phyloP scores from a whole-genome alignment of 306 rosid species.

The Biancaea sappan region DNA sequence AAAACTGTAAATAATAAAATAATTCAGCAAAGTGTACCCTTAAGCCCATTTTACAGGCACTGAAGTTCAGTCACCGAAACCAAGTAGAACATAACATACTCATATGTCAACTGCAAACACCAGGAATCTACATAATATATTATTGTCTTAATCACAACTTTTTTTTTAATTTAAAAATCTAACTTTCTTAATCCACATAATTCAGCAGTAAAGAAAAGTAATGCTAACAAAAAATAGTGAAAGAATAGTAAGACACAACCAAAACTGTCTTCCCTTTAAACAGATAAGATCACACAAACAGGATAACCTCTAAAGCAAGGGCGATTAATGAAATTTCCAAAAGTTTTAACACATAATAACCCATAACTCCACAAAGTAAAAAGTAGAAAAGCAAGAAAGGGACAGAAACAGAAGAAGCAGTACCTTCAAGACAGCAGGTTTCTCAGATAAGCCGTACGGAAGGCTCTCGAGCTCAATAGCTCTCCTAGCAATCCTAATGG shows the following conservation, averaged over 20 bases:
- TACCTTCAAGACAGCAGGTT: constrained; percentile 72
- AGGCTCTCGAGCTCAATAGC: constrained; percentile 63
- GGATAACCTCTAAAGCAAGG: background rate
- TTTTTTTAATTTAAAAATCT: background rate
- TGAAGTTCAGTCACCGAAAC: background rate
- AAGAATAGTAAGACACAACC: background rate
- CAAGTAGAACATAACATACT: constrained; percentile 30
- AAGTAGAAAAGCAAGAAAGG: background rate
- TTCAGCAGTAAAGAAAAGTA: constrained; percentile 7
- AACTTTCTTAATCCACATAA: constrained; percentile 14
- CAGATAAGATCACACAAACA: constrained; percentile 29
- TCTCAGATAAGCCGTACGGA: constrained; percentile 65
- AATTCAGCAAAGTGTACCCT: background rate
- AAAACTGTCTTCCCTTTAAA: background rate
- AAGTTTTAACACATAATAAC: background rate
- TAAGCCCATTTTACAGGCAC: background rate
- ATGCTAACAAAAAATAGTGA: background rate
- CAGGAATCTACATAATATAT: constrained; percentile 22
- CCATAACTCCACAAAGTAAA: too few species aligned
- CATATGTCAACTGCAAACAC: background rate
- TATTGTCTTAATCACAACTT: constrained; percentile 13
- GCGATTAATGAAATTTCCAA: background rate
- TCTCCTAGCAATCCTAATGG: constrained; percentile 75
- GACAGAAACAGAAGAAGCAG: background rate
- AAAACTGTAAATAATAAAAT: background rate